Percentiles rank a stretch among this genome's conserved stretches.
Evolutionary conservation across 1,284 basidiomycete genomes (phyloP).

Genomic region (Tylopilus orsonianus): DNA sequence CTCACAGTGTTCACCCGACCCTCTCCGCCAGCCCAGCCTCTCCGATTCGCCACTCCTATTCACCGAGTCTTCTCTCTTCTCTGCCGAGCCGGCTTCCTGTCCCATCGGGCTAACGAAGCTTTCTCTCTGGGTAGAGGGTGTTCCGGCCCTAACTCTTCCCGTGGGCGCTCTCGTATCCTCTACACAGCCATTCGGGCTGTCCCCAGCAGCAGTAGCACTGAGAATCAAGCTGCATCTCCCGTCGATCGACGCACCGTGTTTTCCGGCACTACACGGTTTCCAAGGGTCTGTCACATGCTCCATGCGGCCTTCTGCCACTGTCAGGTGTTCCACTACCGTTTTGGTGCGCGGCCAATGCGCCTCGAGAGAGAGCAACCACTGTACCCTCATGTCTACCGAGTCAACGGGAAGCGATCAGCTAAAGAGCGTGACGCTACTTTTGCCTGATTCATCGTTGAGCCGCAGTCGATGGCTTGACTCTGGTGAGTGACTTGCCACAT

Average conservation of each 20-base stretch:
- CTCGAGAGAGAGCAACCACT: slow-evolving; percentile 49
- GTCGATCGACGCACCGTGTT: slow-evolving; percentile 46
- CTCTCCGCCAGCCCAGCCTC: slow-evolving; percentile 27
- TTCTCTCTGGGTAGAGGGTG: slow-evolving; percentile 63
- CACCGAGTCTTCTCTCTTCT: slow-evolving; percentile 33
- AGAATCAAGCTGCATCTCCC: slow-evolving; percentile 53
- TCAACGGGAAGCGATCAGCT: slow-evolving; percentile 40
- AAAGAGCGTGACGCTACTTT: slow-evolving; percentile 46
- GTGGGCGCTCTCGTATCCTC: slow-evolving; percentile 32
- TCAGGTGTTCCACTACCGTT: slow-evolving; percentile 61
- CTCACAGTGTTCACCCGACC: slow-evolving; percentile 32
- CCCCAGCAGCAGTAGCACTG: slow-evolving; percentile 37
- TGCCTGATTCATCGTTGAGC: slow-evolving; percentile 61
- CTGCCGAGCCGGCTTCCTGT: slow-evolving; percentile 26
- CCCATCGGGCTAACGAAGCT: slow-evolving; percentile 28
- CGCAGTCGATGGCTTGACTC: slow-evolving; percentile 59
- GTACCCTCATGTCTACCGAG: slow-evolving; percentile 35
- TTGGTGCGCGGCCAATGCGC: slow-evolving; percentile 49
- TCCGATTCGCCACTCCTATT: slow-evolving; percentile 36
- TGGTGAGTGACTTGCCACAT: slow-evolving; percentile 44
- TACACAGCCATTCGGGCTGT: slow-evolving; percentile 26
- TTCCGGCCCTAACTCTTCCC: slow-evolving; percentile 55
- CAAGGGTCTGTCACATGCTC: slow-evolving; percentile 56
- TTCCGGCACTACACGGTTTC: slow-evolving; percentile 60
- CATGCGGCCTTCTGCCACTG: slow-evolving; percentile 47